These are phyloP conservation scores for Boletus tylopilopsis DNA, from an alignment of 768 basidiomycete genomes.

Conservation along the genomic window DNA sequence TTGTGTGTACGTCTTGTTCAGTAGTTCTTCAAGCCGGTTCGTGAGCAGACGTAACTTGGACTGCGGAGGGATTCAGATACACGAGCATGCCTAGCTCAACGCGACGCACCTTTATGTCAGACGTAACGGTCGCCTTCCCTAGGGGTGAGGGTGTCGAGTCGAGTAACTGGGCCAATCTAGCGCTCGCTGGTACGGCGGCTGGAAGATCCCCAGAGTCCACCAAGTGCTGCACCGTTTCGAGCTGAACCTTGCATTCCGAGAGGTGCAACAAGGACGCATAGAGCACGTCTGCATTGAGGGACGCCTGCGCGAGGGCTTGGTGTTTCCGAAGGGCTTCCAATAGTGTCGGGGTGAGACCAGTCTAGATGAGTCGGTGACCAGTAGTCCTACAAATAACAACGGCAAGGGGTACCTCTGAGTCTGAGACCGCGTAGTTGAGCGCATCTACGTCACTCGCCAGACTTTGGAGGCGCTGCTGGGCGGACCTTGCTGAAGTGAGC, in stretches of 20 bases:
- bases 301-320: conserved; percentile 58
- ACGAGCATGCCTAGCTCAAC: not conserved
- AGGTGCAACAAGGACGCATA: conserved; percentile 55
- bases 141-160: conserved; percentile 49
- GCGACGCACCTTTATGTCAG: conserved; percentile 54
- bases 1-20: conserved; percentile 63
- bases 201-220: conserved; percentile 59
- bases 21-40: conserved; percentile 65
- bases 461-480: conserved; percentile 54
- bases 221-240: conserved; percentile 42
- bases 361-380: conserved; percentile 38
- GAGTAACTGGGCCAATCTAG: conserved; percentile 42
- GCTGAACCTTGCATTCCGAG: conserved; percentile 45
- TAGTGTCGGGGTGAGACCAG: conserved; percentile 62
- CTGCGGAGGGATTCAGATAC: conserved; percentile 34
- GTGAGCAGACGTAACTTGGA: conserved; percentile 49
- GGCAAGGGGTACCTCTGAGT: conserved; percentile 50
- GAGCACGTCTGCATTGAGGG: conserved; percentile 49
- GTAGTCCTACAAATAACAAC: not conserved
- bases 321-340: conserved; percentile 55
- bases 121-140: conserved; percentile 45
- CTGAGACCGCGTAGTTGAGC: conserved; percentile 48
- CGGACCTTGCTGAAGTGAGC: conserved; percentile 54
- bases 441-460: conserved; percentile 52
- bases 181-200: conserved; percentile 51